phyloP scores from a whole-genome alignment of 352 stramenopile genomes.

The Globisporangium paroecandrum region DNA sequence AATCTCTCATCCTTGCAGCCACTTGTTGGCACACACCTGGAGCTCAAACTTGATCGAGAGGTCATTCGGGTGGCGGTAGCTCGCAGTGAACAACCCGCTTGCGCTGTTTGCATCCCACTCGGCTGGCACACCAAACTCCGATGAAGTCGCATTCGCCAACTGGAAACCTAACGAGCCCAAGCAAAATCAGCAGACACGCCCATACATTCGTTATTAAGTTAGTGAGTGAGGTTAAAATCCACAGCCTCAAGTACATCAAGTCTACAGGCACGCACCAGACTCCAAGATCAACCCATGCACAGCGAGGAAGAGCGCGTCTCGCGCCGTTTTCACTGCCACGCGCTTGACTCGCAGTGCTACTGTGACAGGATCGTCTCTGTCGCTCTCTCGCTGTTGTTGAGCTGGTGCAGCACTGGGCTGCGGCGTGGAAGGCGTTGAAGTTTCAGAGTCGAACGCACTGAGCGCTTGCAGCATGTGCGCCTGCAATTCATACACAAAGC shows the following conservation, averaged over 20 bases:
- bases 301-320: constrained; percentile 68
- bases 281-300: constrained; percentile 73
- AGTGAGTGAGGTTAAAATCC: not conserved
- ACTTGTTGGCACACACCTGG: constrained; percentile 33
- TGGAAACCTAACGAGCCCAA: constrained; percentile 11
- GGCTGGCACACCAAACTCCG: constrained; percentile 35
- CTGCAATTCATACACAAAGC: constrained; percentile 23
- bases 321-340: constrained; percentile 39
- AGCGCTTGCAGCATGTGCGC: constrained; percentile 72
- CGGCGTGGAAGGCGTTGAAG: not conserved
- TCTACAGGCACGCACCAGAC: constrained; percentile 33
- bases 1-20: not conserved
- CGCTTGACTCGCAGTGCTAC: constrained; percentile 39
- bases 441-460: constrained; percentile 30
- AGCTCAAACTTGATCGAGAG: constrained; percentile 50
- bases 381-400: constrained; percentile 13
- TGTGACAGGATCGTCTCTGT: constrained; percentile 46
- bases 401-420: constrained; percentile 11
- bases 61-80: constrained; percentile 56
- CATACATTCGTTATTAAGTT: not conserved
- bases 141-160: constrained; percentile 1
- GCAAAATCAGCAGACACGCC: not conserved
- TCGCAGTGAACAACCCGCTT: constrained; percentile 56
- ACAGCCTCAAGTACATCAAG: not conserved
- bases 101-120: constrained; percentile 59